A percentile compares a stretch with the other conserved stretches of the same genome.
phyloP scores from a whole-genome alignment of 2,329 filamentous ascomycete species.

The Camillea tinctor region DNA sequence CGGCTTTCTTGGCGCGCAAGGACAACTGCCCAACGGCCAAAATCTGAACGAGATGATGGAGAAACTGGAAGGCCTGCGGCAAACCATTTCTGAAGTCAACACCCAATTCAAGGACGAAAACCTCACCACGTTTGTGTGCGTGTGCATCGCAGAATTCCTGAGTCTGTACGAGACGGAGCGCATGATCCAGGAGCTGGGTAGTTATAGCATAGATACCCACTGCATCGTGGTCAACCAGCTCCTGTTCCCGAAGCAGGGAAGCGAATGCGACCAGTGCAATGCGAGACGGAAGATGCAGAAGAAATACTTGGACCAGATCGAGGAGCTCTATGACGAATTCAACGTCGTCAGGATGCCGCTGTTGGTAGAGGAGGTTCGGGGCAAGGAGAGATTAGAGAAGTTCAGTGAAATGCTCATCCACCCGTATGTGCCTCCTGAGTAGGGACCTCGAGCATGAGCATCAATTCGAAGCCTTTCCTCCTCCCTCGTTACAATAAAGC shows the following conservation, averaged over 20 bases:
- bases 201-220: conserved; percentile 94
- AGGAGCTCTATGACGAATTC: conserved; percentile 98
- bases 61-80: conserved; percentile 90
- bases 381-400: conserved; percentile 88
- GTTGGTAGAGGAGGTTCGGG: conserved; percentile 90
- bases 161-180: conserved; percentile 97
- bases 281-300: conserved; percentile 96
- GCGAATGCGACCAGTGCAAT: conserved; percentile 91
- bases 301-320: conserved; percentile 98
- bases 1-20: conserved; percentile 79
- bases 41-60: conserved; percentile 88
- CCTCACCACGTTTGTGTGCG: conserved; percentile 95
- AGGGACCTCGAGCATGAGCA: background rate
- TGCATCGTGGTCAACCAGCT: conserved; percentile 98
- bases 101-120: conserved; percentile 96
- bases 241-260: conserved; percentile 83
- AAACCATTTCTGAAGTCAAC: conserved; percentile 95
- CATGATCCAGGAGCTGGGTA: conserved; percentile 97
- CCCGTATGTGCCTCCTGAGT: conserved; percentile 68
- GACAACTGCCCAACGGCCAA: conserved; percentile 81
- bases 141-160: conserved; percentile 97
- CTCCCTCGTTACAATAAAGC: background rate
- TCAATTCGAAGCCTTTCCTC: too few species aligned
- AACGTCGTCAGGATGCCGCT: conserved; percentile 99
- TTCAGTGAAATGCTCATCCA: conserved; percentile 83